Percentiles rank a stretch among this genome's conserved stretches.
Conservation (phyloP, 768 basidiomycete genomes). For the Suillus occidentalis region DNA sequence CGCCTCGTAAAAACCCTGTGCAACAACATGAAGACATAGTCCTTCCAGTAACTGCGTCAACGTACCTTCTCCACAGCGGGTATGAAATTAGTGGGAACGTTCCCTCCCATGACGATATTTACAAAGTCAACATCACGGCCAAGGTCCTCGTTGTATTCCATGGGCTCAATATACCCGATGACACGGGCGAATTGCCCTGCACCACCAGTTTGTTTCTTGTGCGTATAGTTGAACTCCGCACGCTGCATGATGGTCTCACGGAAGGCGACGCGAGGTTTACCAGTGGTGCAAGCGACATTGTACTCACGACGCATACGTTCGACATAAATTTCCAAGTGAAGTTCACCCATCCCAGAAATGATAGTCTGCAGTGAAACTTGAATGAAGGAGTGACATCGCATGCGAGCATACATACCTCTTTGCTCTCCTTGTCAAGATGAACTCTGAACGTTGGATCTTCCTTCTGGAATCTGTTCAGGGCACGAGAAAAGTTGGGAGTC, state of each 20-base stretch:
- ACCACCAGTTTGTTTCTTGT: conserved; percentile 98
- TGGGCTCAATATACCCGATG: conserved; percentile 87
- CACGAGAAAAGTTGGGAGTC: conserved; percentile 94
- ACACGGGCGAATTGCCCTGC: conserved; percentile 96
- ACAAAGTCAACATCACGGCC: conserved; percentile 86
- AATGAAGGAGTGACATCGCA: neutral
- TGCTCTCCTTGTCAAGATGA: conserved; percentile 90
- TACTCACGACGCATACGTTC: conserved; percentile 99
- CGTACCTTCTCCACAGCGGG: conserved; percentile 91
- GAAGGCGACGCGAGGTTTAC: conserved; percentile 95
- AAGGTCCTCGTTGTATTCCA: conserved; percentile 69
- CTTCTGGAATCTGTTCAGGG: conserved; percentile 95
- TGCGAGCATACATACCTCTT: conserved; percentile 71
- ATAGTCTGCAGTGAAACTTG: conserved; percentile 66
- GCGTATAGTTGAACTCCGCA: conserved; percentile 84
- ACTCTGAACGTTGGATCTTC: conserved; percentile 99
- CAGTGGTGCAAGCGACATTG: conserved; percentile 88
- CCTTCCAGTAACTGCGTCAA: conserved; percentile 2
- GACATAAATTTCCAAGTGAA: conserved; percentile 98
- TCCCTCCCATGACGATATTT: conserved; percentile 87
- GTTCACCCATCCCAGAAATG: conserved; percentile 99
- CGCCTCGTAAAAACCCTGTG: conserved; percentile 91
- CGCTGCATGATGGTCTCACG: conserved; percentile 89
- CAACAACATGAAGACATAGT: neutral
- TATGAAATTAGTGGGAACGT: conserved; percentile 88